Evolutionary conservation across 441 rosid genomes (phyloP).

Genomic region (Populus tomentosa): DNA sequence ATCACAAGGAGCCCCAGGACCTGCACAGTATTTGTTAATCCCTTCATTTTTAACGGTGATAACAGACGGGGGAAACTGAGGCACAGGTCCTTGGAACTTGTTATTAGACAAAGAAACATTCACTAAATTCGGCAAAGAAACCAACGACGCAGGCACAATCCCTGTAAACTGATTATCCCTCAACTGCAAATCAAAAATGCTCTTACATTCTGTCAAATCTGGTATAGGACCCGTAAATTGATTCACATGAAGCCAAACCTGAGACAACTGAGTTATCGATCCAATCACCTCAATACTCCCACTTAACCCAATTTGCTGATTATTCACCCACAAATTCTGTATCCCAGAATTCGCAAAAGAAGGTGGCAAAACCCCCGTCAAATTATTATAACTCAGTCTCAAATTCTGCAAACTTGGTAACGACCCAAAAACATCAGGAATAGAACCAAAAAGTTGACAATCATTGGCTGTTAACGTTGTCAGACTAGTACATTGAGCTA

Average conservation of each 20-base stretch:
- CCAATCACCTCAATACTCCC: constrained; percentile 59
- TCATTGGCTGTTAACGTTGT: constrained; percentile 33
- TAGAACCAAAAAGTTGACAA: constrained; percentile 32
- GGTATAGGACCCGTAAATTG: constrained; percentile 62
- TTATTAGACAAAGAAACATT: constrained; percentile 54
- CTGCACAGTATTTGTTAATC: constrained; percentile 1
- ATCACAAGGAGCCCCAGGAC: constrained; percentile 8
- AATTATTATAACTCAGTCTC: constrained; percentile 57
- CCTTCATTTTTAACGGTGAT: background rate
- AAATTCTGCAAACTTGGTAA: constrained; percentile 39
- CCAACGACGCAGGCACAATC: constrained; percentile 38
- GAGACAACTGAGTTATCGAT: constrained; percentile 39
- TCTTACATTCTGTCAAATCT: constrained; percentile 45
- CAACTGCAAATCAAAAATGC: constrained; percentile 53
- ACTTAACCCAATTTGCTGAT: constrained; percentile 44
- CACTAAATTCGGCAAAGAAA: constrained; percentile 29
- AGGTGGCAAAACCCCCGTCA: constrained; percentile 49
- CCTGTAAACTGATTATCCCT: constrained; percentile 60
- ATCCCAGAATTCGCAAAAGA: constrained; percentile 43
- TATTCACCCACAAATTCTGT: constrained; percentile 55
- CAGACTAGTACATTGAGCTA: constrained; percentile 35
- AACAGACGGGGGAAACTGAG: constrained; percentile 14
- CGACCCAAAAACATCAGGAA: constrained; percentile 52
- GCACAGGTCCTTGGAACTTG: constrained; percentile 64
- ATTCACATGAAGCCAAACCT: constrained; percentile 64